Evolutionary conservation across 176 grass and related monocot genomes (phyloP), one percentile per base, ranked within the genome.

Genomic region (Pontederia paniculata): DNA sequence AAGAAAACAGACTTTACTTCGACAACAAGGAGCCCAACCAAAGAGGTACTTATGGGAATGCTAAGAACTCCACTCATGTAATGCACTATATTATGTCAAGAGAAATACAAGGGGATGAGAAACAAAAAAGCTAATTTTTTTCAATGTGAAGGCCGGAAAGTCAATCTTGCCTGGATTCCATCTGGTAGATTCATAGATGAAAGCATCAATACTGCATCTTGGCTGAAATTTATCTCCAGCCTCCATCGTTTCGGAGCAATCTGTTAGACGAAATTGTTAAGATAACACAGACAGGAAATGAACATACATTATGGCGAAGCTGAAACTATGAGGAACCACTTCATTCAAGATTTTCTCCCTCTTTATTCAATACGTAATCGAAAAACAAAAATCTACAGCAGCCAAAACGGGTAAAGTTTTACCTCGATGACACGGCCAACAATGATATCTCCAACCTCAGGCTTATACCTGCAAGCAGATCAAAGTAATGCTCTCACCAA

Each of bases 401-500:
- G 44, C 0, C 23, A 60, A 4, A 22, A 67, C 43, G 52, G 31
- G 11, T 44, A 59, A 71, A 65, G 9, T 15, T 4, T 13, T 19
- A 98, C 93, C 80, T 98, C 86, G 60, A 91, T 88, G 31, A 98
- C 93, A 53, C 86, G 86, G 37, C 93, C 93, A 62, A 98, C 87
- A 77, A 98, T 91, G 53, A 98, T 98, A 79, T 98, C 87, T n/a
- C 94, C 94, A 67, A 91, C 80, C 68, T 98, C 94, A 0, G 87
- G 94, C 62, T 98, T 98, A 69, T 98, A 98, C 73, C 83, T 98
- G 55, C 56, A 73, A 67, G 17, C 12, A 54, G 16, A 63, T 15
- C 22, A 9, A 16, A 13, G 15, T 46, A 21, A 9, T 8, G 8
- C 5, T 15, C 1, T 45, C 28, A 37, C 28, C 21, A 51, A 62